These are phyloP conservation scores for Aspergillus unguis DNA, from an alignment of 2,329 filamentous ascomycete genomes.

Conservation along the genomic window DNA sequence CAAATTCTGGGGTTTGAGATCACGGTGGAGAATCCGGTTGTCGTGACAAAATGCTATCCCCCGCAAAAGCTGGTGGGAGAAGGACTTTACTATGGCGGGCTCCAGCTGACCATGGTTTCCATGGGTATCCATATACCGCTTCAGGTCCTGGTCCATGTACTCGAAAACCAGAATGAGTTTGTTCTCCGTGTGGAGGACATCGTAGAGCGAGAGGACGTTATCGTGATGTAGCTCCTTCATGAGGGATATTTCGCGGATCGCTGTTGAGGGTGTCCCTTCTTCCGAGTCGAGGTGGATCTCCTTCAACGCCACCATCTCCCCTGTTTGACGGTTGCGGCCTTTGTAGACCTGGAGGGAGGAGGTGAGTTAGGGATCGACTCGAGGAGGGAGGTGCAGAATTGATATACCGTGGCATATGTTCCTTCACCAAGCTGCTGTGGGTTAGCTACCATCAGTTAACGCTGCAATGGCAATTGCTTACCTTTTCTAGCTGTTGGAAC, in stretches of 20 bases:
- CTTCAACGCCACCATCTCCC: slow-evolving; percentile 16
- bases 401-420: slow-evolving; percentile 16
- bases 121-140: slow-evolving; percentile 94
- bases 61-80: slow-evolving; percentile 94
- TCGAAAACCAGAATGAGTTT: slow-evolving; percentile 99
- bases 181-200: slow-evolving; percentile 98
- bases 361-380: slow-evolving; percentile 9
- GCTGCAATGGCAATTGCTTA: neutral
- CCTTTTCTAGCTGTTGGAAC: slow-evolving; percentile 16
- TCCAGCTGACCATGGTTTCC: slow-evolving; percentile 86
- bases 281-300: slow-evolving; percentile 47
- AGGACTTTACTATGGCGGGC: slow-evolving; percentile 87
- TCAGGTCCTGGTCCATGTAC: slow-evolving; percentile 96
- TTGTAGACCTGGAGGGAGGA: slow-evolving; percentile 14
- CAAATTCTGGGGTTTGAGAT: slow-evolving; percentile 93
- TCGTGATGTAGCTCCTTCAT: slow-evolving; percentile 99
- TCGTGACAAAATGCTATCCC: slow-evolving; percentile 98
- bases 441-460: neutral
- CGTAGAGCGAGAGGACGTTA: slow-evolving; percentile 93
- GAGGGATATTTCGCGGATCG: slow-evolving; percentile 94
- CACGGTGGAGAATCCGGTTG: slow-evolving; percentile 89
- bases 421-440: slow-evolving; percentile 14
- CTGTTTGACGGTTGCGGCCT: slow-evolving; percentile 16
- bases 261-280: slow-evolving; percentile 93
- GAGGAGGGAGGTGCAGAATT: neutral